Percentiles rank a stretch among this genome's conserved stretches.
phyloP scores from a whole-genome alignment of 2,329 filamentous ascomycete species.

The Clathrospora elynae region DNA sequence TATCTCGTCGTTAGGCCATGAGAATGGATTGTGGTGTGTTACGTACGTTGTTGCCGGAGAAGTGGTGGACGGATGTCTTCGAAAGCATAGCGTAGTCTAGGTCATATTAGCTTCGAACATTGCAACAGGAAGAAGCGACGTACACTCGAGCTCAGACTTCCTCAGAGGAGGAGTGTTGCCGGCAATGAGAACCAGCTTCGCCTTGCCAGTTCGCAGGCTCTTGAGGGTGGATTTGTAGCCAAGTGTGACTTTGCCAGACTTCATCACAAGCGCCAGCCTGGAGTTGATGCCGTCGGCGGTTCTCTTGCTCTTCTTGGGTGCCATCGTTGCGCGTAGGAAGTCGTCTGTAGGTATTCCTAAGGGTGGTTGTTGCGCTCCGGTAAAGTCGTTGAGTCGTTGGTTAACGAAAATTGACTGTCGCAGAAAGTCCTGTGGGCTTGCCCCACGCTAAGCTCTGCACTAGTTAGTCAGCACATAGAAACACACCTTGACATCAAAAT shows the following conservation, averaged over 20 bases:
- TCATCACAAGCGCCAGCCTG: constrained; percentile 71
- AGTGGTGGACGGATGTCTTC: constrained; percentile 77
- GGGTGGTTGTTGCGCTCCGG: constrained; percentile 46
- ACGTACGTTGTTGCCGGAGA: constrained; percentile 98
- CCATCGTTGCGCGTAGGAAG: constrained; percentile 60
- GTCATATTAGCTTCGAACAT: background rate
- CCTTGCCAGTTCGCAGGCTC: constrained; percentile 89
- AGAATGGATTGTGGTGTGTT: constrained; percentile 34
- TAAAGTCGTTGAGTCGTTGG: constrained; percentile 21
- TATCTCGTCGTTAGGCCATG: constrained; percentile 48
- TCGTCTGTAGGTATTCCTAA: constrained; percentile 32
- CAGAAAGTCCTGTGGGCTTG: constrained; percentile 23
- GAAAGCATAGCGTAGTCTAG: constrained; percentile 21
- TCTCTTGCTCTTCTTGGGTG: constrained; percentile 81
- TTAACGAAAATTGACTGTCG: constrained; percentile 4
- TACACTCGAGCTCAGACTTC: constrained; percentile 94
- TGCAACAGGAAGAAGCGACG: constrained; percentile 55
- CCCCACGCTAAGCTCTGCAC: constrained; percentile 26
- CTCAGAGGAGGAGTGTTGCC: constrained; percentile 97
- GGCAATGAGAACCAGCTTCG: constrained; percentile 94
- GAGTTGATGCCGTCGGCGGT: constrained; percentile 77
- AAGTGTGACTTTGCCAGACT: constrained; percentile 79
- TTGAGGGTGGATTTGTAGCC: constrained; percentile 92
- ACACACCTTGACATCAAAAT: too few relatives aligned
- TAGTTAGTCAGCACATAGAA: too few relatives aligned